Conservation (phyloP, 495 filamentous ascomycete species). For the Aspergillus saccharolyticus region DNA sequence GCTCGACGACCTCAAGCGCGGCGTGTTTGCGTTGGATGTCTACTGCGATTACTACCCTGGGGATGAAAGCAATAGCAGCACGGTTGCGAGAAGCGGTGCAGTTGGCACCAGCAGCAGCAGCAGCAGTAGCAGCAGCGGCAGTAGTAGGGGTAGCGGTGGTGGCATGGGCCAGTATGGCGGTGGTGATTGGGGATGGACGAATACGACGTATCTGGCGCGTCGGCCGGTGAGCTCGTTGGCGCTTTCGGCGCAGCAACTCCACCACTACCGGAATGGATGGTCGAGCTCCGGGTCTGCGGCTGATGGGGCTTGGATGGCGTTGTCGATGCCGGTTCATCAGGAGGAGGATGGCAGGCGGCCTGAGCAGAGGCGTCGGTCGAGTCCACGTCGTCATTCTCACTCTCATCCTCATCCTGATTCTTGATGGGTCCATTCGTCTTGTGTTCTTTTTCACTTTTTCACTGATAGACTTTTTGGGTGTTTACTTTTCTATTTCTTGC, state of each 20-base stretch:
- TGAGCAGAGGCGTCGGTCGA: too few relatives aligned
- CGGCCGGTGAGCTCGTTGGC: constrained; percentile 11
- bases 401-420: too few relatives aligned
- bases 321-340: constrained; percentile 9
- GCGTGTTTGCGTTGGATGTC: constrained; percentile 21
- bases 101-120: too few relatives aligned
- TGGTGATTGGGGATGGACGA: constrained; percentile 1
- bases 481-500: neutral
- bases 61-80: too few relatives aligned
- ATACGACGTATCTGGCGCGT: constrained; percentile 1
- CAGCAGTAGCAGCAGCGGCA: too few relatives aligned
- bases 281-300: constrained; percentile 10
- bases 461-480: neutral
- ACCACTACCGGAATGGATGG: neutral
- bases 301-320: constrained; percentile 8
- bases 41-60: constrained; percentile 25
- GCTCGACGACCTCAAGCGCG: constrained; percentile 24
- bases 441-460: neutral
- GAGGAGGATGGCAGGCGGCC: too few relatives aligned
- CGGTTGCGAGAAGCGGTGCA: too few relatives aligned
- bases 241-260: constrained; percentile 17
- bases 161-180: too few relatives aligned
- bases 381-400: too few relatives aligned
- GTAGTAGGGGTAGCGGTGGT: too few relatives aligned
- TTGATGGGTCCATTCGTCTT: neutral